These are phyloP conservation scores for Fistulifera pelliculosa DNA, from an alignment of 108 stramenopile genomes.

Conservation along the genomic window DNA sequence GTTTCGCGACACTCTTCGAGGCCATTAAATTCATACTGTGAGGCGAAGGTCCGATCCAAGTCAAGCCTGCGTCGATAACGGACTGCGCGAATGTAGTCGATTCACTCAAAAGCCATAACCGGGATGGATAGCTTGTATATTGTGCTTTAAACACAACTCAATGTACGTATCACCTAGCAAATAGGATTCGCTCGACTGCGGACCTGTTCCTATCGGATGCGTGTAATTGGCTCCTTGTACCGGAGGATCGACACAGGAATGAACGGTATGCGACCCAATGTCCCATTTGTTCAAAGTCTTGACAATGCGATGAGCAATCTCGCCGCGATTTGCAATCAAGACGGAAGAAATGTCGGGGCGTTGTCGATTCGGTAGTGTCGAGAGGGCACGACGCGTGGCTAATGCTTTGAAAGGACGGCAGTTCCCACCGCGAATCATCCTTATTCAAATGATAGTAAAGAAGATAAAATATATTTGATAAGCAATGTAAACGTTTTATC, in stretches of 20 bases:
- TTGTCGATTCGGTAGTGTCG: too few species aligned
- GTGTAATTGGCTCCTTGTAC: conserved; percentile 12
- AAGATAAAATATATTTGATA: too few species aligned
- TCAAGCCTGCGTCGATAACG: conserved; percentile 24
- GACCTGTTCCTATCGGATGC: conserved; percentile 80
- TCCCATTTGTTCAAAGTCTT: conserved; percentile 64
- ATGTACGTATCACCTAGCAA: conserved; percentile 72
- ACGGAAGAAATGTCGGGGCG: conserved; percentile 18
- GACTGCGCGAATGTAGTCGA: conserved; percentile 65
- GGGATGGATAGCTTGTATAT: conserved; percentile 81
- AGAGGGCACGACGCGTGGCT: too few species aligned
- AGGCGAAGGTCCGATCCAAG: conserved; percentile 86
- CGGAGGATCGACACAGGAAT: conserved; percentile 77
- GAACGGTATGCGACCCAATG: conserved; percentile 89
- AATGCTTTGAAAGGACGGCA: too few species aligned
- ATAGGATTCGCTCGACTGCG: conserved; percentile 57
- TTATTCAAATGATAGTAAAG: too few species aligned
- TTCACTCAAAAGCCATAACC: conserved; percentile 87
- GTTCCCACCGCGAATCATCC: too few species aligned
- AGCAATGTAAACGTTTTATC: too few species aligned
- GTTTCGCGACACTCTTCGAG: conserved; percentile 46
- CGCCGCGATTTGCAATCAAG: conserved; percentile 90
- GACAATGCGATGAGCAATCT: conserved; percentile 90
- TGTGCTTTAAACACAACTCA: conserved; percentile 67
- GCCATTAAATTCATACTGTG: conserved; percentile 88